Percentiles rank a stretch among this genome's conserved stretches.
Evolutionary conservation across 768 basidiomycete species (phyloP).

Genomic region (Hirschioporus abietinus): DNA sequence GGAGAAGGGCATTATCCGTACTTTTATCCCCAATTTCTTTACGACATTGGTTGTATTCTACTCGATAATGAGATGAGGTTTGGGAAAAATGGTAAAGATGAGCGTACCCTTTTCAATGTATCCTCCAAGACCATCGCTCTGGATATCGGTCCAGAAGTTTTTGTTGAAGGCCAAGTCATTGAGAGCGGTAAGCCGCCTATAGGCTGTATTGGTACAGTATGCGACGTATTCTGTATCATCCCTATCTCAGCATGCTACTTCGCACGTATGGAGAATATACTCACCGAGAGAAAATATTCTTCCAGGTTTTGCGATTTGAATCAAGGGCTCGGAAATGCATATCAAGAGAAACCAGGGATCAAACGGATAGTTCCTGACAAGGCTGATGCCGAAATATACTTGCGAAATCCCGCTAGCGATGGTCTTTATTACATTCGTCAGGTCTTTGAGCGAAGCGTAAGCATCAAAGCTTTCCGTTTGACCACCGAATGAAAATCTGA

Average conservation of each 20-base stretch:
- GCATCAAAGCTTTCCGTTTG: not conserved
- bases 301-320: not conserved
- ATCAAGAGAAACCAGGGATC: not conserved
- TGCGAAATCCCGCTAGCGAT: not conserved
- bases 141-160: conserved; percentile 28
- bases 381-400: not conserved
- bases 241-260: not conserved
- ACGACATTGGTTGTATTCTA: conserved; percentile 34
- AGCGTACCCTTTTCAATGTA: conserved; percentile 27
- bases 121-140: conserved; percentile 31
- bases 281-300: not conserved
- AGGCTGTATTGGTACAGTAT: conserved; percentile 32
- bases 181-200: conserved; percentile 32
- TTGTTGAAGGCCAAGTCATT: conserved; percentile 34
- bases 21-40: conserved; percentile 25
- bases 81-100: not conserved
- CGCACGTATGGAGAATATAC: not conserved
- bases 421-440: not conserved
- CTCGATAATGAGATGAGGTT: conserved; percentile 1
- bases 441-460: not conserved
- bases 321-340: not conserved
- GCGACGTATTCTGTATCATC: conserved; percentile 32
- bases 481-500: not conserved
- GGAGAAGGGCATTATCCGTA: conserved; percentile 25
- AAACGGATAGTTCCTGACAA: not conserved